These are phyloP conservation scores for Biscutella laevigata DNA, from an alignment of 441 rosid genomes.

Conservation along the genomic window DNA sequence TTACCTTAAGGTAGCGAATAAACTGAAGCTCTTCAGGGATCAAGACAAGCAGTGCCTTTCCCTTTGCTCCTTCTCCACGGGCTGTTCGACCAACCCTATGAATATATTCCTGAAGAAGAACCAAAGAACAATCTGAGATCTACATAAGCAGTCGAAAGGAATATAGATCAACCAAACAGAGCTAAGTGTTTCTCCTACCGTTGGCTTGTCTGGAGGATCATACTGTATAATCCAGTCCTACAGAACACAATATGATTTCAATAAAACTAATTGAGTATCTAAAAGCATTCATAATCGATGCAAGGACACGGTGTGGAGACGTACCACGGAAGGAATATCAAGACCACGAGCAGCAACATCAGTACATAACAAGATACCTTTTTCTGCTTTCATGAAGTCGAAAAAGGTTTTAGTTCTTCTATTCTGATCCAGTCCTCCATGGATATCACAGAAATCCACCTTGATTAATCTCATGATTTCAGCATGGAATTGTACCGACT, in stretches of 20 bases:
- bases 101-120: slow-evolving; percentile 65
- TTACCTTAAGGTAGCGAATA: slow-evolving; percentile 79
- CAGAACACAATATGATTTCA: slow-evolving; percentile 15
- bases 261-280: neutral
- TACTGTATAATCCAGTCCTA: slow-evolving; percentile 97
- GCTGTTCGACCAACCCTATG: slow-evolving; percentile 99
- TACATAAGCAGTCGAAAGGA: neutral
- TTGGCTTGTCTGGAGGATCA: slow-evolving; percentile 99
- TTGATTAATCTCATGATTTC: slow-evolving; percentile 75
- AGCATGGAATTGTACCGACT: slow-evolving; percentile 79
- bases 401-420: slow-evolving; percentile 84
- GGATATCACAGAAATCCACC: slow-evolving; percentile 71
- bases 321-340: slow-evolving; percentile 96
- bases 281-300: neutral
- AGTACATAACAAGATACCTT: slow-evolving; percentile 88
- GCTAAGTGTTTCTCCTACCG: slow-evolving; percentile 33
- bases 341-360: slow-evolving; percentile 99
- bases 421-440: slow-evolving; percentile 93
- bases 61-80: slow-evolving; percentile 96
- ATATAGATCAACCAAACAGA: slow-evolving; percentile 1
- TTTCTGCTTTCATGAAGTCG: slow-evolving; percentile 82
- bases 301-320: slow-evolving; percentile 5
- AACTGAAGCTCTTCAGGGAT: slow-evolving; percentile 92
- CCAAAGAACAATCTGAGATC: neutral
- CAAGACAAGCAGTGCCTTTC: slow-evolving; percentile 84